A percentile compares a stretch with the other conserved stretches of the same genome.
Conservation (phyloP, 352 stramenopile species). For the Phytophthora quininea region DNA sequence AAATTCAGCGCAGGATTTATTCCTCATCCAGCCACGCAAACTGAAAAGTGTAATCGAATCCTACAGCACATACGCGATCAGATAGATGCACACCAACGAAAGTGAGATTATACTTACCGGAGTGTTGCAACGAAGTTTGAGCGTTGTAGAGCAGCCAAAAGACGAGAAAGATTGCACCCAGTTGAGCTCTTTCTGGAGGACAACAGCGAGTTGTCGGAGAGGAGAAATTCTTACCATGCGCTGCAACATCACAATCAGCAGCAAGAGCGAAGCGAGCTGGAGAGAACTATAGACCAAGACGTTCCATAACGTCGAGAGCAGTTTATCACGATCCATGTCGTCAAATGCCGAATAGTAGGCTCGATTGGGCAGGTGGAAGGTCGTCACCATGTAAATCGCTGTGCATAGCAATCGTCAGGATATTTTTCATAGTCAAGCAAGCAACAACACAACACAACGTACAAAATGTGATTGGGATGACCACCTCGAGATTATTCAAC, state of each 20-base stretch:
- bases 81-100: neutral
- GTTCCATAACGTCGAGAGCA: conserved; percentile 3
- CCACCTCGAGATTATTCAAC: conserved; percentile 21
- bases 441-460: too few relatives aligned
- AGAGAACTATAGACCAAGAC: conserved; percentile 6
- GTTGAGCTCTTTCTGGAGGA: conserved; percentile 30
- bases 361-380: conserved; percentile 19
- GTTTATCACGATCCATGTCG: neutral
- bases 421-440: too few relatives aligned
- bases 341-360: conserved; percentile 10
- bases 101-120: neutral
- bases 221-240: conserved; percentile 10
- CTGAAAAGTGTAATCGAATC: conserved; percentile 41
- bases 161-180: conserved; percentile 32
- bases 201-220: conserved; percentile 40
- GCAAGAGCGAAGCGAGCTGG: conserved; percentile 4
- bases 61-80: conserved; percentile 4
- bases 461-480: conserved; percentile 26
- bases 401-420: neutral
- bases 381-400: conserved; percentile 10
- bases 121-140: conserved; percentile 7
- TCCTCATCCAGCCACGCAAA: conserved; percentile 33
- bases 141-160: conserved; percentile 42
- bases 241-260: neutral
- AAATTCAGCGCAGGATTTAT: neutral